These are phyloP conservation scores for Oryza punctata DNA, from an alignment of 176 grass and related monocot genomes.

Conservation along the genomic window DNA sequence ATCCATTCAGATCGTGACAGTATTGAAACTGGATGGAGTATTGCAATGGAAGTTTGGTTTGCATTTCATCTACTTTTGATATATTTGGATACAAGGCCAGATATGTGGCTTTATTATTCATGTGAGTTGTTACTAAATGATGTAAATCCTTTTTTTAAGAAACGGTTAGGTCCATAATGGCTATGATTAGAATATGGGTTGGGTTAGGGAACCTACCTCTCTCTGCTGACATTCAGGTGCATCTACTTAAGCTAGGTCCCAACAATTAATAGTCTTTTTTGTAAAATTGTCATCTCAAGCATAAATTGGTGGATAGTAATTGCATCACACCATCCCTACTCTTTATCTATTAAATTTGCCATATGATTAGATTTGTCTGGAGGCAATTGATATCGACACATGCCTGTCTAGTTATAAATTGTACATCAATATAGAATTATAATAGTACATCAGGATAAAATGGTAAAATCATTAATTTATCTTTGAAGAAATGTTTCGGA, in stretches of 20 bases:
- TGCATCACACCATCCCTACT: background rate
- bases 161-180: constrained; percentile 18
- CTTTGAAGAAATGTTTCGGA: background rate
- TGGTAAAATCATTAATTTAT: background rate
- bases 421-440: background rate
- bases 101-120: constrained; percentile 21
- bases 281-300: background rate
- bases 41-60: background rate
- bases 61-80: background rate
- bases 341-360: background rate
- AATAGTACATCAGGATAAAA: background rate
- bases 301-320: background rate
- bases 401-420: background rate
- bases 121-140: constrained; percentile 15
- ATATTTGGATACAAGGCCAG: background rate
- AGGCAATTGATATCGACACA: background rate
- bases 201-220: constrained; percentile 36
- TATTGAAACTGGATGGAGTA: background rate
- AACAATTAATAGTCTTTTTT: background rate
- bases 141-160: constrained; percentile 12
- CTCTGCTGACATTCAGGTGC: constrained; percentile 11
- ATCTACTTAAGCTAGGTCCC: constrained; percentile 8
- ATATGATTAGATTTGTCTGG: background rate
- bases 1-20: background rate
- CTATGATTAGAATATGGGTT: constrained; percentile 18